Conservation (phyloP, 1,139 yeast species). For the Geotrichum aggregatum region DNA sequence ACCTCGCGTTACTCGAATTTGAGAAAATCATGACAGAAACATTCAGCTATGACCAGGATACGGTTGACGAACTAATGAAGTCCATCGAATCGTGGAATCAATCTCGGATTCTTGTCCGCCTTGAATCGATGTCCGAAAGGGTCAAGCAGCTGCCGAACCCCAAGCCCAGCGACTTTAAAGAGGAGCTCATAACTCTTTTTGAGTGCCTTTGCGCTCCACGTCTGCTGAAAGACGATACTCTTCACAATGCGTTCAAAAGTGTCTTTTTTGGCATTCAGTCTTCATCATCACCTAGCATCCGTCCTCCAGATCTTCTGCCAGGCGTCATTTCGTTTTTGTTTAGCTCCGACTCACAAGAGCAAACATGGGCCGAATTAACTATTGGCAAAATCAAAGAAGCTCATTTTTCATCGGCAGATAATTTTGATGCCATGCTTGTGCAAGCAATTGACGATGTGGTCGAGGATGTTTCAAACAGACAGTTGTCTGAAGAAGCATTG, state of each 20-base stretch:
- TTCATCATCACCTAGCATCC: slow-evolving; percentile 27
- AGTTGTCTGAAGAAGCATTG: slow-evolving; percentile 6
- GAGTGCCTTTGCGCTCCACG: slow-evolving; percentile 32
- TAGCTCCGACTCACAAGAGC: slow-evolving; percentile 28
- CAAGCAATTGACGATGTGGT: slow-evolving; percentile 21
- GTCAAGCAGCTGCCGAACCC: slow-evolving; percentile 17
- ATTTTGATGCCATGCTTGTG: slow-evolving; percentile 24
- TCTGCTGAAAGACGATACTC: slow-evolving; percentile 21
- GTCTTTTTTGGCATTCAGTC: slow-evolving; percentile 32
- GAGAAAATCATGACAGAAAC: slow-evolving; percentile 19
- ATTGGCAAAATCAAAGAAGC: slow-evolving; percentile 17
- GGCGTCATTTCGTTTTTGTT: slow-evolving; percentile 35
- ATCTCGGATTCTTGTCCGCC: slow-evolving; percentile 23
- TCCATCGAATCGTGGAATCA: slow-evolving; percentile 26
- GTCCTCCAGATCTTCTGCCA: slow-evolving; percentile 32
- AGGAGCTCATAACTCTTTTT: slow-evolving; percentile 26
- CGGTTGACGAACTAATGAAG: slow-evolving; percentile 25
- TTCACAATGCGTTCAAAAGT: slow-evolving; percentile 23
- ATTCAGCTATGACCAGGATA: slow-evolving; percentile 23
- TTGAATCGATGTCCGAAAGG: slow-evolving; percentile 22
- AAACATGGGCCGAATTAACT: slow-evolving; percentile 31
- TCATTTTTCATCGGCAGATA: slow-evolving; percentile 17
- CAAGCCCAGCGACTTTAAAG: slow-evolving; percentile 23
- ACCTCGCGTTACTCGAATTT: slow-evolving; percentile 16
- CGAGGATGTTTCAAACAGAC: slow-evolving; percentile 14